Conservation (phyloP, 2,329 filamentous ascomycete species). For the Westerdykella ornata region DNA sequence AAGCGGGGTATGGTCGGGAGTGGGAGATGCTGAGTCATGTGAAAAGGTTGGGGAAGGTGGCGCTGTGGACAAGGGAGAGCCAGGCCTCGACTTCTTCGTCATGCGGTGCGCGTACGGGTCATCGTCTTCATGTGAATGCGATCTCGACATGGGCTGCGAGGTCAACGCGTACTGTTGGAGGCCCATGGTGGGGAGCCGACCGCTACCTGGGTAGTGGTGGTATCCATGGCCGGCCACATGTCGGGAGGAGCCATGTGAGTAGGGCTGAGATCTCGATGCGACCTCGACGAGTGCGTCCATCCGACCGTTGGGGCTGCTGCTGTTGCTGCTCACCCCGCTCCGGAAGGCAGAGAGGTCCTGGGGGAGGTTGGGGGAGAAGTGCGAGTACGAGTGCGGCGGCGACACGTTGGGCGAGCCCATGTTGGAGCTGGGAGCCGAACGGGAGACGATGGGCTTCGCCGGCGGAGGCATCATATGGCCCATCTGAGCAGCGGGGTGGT, state of each 20-base stretch:
- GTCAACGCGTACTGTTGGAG: slow-evolving; percentile 50
- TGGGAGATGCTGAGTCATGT: slow-evolving; percentile 90
- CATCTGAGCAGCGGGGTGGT: slow-evolving; percentile 41
- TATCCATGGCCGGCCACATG: slow-evolving; percentile 38
- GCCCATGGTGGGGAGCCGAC: slow-evolving; percentile 54
- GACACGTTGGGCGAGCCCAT: slow-evolving; percentile 92
- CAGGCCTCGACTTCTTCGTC: slow-evolving; percentile 83
- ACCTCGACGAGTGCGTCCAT: slow-evolving; percentile 65
- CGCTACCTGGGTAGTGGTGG: slow-evolving; percentile 43
- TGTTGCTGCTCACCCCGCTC: slow-evolving; percentile 22
- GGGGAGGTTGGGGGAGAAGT: slow-evolving; percentile 52
- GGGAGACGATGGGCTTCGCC: slow-evolving; percentile 65
- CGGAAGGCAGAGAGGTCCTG: slow-evolving; percentile 54
- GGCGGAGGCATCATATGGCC: slow-evolving; percentile 72
- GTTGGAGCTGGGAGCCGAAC: slow-evolving; percentile 80
- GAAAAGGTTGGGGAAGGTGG: slow-evolving; percentile 95
- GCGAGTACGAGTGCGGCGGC: slow-evolving; percentile 77
- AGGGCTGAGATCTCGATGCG: slow-evolving; percentile 56
- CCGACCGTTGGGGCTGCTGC: slow-evolving; percentile 45
- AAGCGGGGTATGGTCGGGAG: slow-evolving; percentile 96
- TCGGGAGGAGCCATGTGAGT: slow-evolving; percentile 28
- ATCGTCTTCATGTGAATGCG: slow-evolving; percentile 77
- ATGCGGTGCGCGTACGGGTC: slow-evolving; percentile 70
- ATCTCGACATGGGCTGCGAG: slow-evolving; percentile 82
- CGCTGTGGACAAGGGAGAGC: slow-evolving; percentile 90